These are phyloP conservation scores for Penicillium bovifimosum DNA, from an alignment of 495 filamentous ascomycete genomes.

Conservation along the genomic window DNA sequence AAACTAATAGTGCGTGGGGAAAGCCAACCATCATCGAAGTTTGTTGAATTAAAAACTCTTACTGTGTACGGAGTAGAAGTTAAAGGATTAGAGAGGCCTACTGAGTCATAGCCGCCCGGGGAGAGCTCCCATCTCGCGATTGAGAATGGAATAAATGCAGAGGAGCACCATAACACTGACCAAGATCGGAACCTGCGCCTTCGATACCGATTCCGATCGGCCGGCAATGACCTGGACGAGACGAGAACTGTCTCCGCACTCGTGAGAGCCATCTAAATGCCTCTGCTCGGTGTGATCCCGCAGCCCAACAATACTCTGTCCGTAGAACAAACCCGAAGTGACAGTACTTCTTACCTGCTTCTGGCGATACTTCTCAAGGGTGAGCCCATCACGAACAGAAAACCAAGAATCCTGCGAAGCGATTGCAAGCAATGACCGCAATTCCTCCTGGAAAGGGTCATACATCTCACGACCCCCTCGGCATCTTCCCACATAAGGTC, in stretches of 20 bases:
- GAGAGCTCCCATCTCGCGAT: neutral
- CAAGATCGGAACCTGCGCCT: neutral
- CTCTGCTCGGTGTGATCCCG: neutral
- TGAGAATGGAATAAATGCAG: neutral
- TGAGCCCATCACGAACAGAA: slow-evolving; percentile 15
- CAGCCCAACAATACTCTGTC: neutral
- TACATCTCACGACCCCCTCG: slow-evolving; percentile 10
- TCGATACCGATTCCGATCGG: neutral
- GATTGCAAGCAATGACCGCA: slow-evolving; percentile 24
- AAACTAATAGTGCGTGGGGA: neutral
- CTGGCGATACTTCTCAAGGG: slow-evolving; percentile 11
- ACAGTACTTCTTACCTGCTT: neutral
- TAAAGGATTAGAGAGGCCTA: neutral
- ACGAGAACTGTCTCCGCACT: neutral
- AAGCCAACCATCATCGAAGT: neutral
- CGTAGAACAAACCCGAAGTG: neutral
- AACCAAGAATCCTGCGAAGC: slow-evolving; percentile 33
- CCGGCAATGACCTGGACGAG: neutral
- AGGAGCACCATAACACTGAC: neutral
- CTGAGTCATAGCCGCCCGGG: neutral
- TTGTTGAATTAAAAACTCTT: neutral
- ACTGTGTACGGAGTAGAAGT: no score
- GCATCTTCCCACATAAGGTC: slow-evolving; percentile 21
- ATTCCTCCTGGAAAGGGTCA: slow-evolving; percentile 15
- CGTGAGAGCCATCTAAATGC: neutral